Evolutionary conservation across 2,329 filamentous ascomycete genomes (phyloP), one percentile per base, ranked within the genome.

Genomic region (Pseudocercospora musae): DNA sequence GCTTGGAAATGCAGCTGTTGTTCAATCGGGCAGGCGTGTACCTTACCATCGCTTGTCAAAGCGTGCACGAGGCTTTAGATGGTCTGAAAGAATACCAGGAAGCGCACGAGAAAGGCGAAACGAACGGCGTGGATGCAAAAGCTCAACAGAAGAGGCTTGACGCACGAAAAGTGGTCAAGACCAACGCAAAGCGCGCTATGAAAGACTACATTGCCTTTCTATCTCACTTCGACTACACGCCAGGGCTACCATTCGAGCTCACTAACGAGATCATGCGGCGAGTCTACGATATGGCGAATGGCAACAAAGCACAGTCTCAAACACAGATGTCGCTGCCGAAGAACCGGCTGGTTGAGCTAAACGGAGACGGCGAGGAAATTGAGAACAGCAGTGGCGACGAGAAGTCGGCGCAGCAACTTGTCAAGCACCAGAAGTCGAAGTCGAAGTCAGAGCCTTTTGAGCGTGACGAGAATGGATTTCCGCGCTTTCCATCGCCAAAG

Each of bases 1-100:
- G 90, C 72, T 79, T 93, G 66, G 88, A 91, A 72, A 81, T 84
- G 53, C 91, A 95, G 71, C 75, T 95, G 4, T 76, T 91, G 4
- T 94, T 95, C 73, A 89, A 93, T 68, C 85, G 91, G 50, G 91
- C 87, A 0, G 85, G 85, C 4, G 86, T 87, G 4, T 90, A 93
- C 73, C 79, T 96, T 37, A 85, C 84, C 3, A 81, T 92, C 70
- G 90, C 91, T 11, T 91, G 86, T 70, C 80, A 87, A 60, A 79
- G 87, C 70, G 84, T 92, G 48, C 77, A 84, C 62, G 76, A 77
- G 18, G 85, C 88, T 15, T 73, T 91, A 20, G 76, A 82, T 57
- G 80, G 79, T 0, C 69, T 81, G 57, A 72, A 76, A 62, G 75
- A 78, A 49, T 71, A 70, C 44, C 69, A 71, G 56, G 66, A 62